Conservation (phyloP, 192 early-diverging fungal species). For the Backusella australiensis region DNA sequence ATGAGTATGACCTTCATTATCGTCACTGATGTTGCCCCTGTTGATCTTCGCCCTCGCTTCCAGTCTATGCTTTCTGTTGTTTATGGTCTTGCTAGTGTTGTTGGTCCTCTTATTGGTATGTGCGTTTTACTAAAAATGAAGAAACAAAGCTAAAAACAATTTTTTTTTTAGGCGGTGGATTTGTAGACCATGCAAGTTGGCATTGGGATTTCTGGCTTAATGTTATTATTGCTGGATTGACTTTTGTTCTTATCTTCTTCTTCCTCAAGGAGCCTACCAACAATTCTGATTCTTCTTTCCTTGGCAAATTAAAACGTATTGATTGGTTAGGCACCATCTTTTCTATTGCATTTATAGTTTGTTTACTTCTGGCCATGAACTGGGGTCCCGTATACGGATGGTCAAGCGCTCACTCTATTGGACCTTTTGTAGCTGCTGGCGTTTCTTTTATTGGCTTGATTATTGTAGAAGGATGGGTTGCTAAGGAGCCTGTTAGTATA, state of each 20-base stretch:
- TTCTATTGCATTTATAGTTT: constrained; percentile 46
- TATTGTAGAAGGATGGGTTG: constrained; percentile 51
- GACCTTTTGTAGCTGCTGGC: constrained; percentile 43
- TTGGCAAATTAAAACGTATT: constrained; percentile 53
- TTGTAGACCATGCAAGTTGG: constrained; percentile 65
- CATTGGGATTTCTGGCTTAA: constrained; percentile 65
- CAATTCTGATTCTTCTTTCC: constrained; percentile 32
- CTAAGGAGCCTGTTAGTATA: constrained; percentile 52
- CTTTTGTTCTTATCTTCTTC: constrained; percentile 25
- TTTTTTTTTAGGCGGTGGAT: constrained; percentile 57
- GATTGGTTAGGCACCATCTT: constrained; percentile 60
- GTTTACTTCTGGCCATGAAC: constrained; percentile 55
- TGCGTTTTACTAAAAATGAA: not conserved
- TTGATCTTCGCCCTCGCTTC: constrained; percentile 63
- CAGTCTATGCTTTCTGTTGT: constrained; percentile 58
- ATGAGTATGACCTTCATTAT: constrained; percentile 65
- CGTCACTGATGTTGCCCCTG: constrained; percentile 64
- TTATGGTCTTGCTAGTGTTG: constrained; percentile 59
- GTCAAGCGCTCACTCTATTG: constrained; percentile 52
- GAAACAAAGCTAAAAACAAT: not conserved
- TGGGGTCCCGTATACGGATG: constrained; percentile 67
- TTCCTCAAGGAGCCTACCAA: constrained; percentile 50
- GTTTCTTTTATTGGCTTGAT: constrained; percentile 39
- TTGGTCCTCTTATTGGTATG: constrained; percentile 57
- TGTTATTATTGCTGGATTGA: constrained; percentile 14